A percentile compares a stretch with the other conserved stretches of the same genome.
These are phyloP conservation scores for Phytophthora pisi DNA, from an alignment of 352 stramenopile species.

Conservation along the genomic window DNA sequence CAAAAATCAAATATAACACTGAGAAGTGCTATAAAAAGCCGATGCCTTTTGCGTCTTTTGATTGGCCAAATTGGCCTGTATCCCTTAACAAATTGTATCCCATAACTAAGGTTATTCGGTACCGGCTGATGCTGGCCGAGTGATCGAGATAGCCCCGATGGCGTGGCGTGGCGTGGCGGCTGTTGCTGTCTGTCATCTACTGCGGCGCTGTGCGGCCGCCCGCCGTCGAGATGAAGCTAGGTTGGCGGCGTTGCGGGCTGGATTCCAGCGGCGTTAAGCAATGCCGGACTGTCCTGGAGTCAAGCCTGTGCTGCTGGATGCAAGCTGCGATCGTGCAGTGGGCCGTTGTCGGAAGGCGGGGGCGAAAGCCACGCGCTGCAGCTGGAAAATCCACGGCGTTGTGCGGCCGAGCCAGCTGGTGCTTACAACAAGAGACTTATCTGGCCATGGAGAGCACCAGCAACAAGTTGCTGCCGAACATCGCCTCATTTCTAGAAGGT, in stretches of 20 bases:
- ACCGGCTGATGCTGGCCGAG: neutral
- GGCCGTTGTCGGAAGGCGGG: constrained; percentile 9
- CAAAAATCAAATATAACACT: too few species aligned
- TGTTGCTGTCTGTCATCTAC: neutral
- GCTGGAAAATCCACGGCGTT: constrained; percentile 16
- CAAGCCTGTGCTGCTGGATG: neutral
- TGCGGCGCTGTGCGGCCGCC: neutral
- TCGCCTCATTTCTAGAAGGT: neutral
- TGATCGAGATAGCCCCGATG: too few species aligned
- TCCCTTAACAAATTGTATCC: too few species aligned
- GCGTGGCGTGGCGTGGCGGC: neutral
- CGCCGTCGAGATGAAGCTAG: constrained; percentile 12
- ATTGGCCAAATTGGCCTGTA: too few species aligned
- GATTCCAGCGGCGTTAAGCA: neutral
- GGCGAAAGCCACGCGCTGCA: neutral
- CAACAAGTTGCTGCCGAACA: neutral
- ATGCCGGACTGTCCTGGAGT: constrained; percentile 7
- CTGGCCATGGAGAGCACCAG: constrained; percentile 11
- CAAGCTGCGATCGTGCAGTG: constrained; percentile 14
- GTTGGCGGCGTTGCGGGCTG: neutral
- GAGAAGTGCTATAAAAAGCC: too few species aligned
- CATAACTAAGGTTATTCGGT: too few species aligned
- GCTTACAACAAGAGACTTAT: constrained; percentile 12
- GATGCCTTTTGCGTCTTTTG: too few species aligned
- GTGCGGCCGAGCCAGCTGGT: constrained; percentile 6